Conservation (phyloP, 768 basidiomycete species). For the Boletus rubescentipes region DNA sequence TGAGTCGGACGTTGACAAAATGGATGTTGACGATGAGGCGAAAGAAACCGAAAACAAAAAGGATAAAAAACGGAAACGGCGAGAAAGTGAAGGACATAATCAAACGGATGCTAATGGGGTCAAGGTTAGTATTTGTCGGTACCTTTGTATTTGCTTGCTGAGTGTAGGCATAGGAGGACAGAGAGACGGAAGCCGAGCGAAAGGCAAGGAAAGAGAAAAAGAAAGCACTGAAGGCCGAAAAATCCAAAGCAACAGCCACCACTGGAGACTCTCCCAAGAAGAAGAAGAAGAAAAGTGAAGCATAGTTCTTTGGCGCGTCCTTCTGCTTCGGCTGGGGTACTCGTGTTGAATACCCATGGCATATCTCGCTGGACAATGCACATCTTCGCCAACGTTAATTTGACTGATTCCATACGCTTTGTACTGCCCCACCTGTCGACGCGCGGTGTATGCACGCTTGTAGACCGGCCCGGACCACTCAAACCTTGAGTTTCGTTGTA, state of each 20-base stretch:
- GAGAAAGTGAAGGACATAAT: constrained; percentile 54
- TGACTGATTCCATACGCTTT: not conserved
- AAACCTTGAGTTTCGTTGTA: too few species aligned
- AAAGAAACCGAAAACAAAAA: constrained; percentile 40
- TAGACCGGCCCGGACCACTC: too few species aligned
- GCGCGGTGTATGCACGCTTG: too few species aligned
- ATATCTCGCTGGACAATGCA: constrained; percentile 2
- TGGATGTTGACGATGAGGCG: constrained; percentile 45
- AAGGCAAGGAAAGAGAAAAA: constrained; percentile 81
- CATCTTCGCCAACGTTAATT: not conserved
- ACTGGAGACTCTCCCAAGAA: constrained; percentile 46
- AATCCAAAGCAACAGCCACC: constrained; percentile 46
- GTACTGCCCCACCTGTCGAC: too few species aligned
- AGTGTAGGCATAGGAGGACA: constrained; percentile 34
- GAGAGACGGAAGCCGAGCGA: constrained; percentile 80
- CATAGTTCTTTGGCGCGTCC: constrained; percentile 17
- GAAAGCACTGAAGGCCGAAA: constrained; percentile 77
- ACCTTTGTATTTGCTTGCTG: constrained; percentile 4
- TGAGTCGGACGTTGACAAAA: constrained; percentile 36
- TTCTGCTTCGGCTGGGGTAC: not conserved
- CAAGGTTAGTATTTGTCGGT: constrained; percentile 39
- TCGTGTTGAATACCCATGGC: not conserved
- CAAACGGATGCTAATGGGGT: constrained; percentile 38
- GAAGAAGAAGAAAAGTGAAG: constrained; percentile 39
- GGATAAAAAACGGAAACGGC: constrained; percentile 48